Base-by-base conservation (phyloP, 73 alveolate species). In the Breviolum minutum region DNA sequence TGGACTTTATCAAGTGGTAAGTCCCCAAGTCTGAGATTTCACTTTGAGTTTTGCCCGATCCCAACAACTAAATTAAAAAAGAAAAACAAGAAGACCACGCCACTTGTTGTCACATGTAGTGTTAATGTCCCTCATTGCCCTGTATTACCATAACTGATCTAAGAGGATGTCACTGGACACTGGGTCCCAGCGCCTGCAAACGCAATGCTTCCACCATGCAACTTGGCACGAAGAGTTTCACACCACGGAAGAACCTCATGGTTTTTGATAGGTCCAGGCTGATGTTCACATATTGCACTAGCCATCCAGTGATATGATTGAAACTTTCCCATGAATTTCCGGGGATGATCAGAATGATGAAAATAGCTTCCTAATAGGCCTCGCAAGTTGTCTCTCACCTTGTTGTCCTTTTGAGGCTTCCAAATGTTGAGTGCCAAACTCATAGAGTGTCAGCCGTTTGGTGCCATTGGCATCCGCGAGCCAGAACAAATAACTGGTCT, bases 151-250 rank as follows among this genome's bases (percentile, higher is more conserved):
- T 11, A 70, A 30, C 80, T 11, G 14, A 17, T 26, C 80, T 30
- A 17, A 70, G 80, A 74, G 8, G 84, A 61, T n/a, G 80, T 6
- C 54, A 74, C 29, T 13, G 62, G 7, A 29, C 84, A 69, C 69
- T 66, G 86, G 60, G 89, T 6, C 63, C 69, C 82, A 71, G 32
- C 63, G 68, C 98, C 98, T 92, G 98, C 79, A 92, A 84, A 5
- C 98, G 98, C 81, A 92, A 26, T 11, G 90, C 98, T 64, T 92
- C 98, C 54, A 92, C 98, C 91, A 92, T 81, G 81, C 98, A 92
- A 32, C 98, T 92, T 11, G 98, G 98, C 19, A 92, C 98, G 48
- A 92, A 92, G 54, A 92, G 98, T 54, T 92, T 92, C 79, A 92
- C 98, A 22, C 98, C 98, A 7, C 98, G 89, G 66, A 92, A 92